phyloP scores from a whole-genome alignment of 768 basidiomycete genomes.

The Fomitopsis pulvina region DNA sequence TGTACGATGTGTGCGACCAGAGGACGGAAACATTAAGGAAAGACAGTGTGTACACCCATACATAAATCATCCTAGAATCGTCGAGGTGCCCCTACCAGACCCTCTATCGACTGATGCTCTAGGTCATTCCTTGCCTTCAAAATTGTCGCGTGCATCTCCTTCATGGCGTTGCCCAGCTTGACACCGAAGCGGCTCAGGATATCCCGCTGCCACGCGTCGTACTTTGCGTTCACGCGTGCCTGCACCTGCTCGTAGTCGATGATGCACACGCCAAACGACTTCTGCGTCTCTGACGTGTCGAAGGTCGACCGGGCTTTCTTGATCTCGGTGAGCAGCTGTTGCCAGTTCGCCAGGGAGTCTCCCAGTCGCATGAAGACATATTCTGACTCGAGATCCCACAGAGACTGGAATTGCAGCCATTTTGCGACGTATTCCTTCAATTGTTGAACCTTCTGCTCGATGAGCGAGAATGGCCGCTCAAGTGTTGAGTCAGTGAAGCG shows the following conservation, averaged over 20 bases:
- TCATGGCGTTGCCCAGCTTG: slow-evolving; percentile 93
- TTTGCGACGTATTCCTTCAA: slow-evolving; percentile 90
- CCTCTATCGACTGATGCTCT: slow-evolving; percentile 95
- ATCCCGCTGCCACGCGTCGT: slow-evolving; percentile 96
- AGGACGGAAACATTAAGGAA: background rate
- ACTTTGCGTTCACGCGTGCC: slow-evolving; percentile 95
- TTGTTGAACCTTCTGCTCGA: slow-evolving; percentile 84
- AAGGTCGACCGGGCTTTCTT: slow-evolving; percentile 95
- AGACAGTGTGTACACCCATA: background rate
- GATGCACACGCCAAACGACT: slow-evolving; percentile 86
- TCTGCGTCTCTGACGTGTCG: slow-evolving; percentile 92
- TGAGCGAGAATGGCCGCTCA: slow-evolving; percentile 74
- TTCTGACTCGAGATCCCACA: slow-evolving; percentile 98
- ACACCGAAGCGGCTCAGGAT: slow-evolving; percentile 87
- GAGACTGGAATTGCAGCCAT: slow-evolving; percentile 98
- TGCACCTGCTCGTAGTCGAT: slow-evolving; percentile 99
- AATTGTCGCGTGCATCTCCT: slow-evolving; percentile 93
- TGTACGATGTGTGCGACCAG: background rate
- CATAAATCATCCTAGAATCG: slow-evolving; percentile 13
- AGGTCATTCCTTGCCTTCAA: slow-evolving; percentile 92
- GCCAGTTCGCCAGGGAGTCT: slow-evolving; percentile 91
- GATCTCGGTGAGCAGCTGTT: slow-evolving; percentile 93
- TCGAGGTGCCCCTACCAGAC: slow-evolving; percentile 57
- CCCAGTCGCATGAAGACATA: slow-evolving; percentile 94
- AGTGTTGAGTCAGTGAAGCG: slow-evolving; percentile 68